phyloP scores from a whole-genome alignment of 2,329 filamentous ascomycete genomes.

The Trichoderma sp. region DNA sequence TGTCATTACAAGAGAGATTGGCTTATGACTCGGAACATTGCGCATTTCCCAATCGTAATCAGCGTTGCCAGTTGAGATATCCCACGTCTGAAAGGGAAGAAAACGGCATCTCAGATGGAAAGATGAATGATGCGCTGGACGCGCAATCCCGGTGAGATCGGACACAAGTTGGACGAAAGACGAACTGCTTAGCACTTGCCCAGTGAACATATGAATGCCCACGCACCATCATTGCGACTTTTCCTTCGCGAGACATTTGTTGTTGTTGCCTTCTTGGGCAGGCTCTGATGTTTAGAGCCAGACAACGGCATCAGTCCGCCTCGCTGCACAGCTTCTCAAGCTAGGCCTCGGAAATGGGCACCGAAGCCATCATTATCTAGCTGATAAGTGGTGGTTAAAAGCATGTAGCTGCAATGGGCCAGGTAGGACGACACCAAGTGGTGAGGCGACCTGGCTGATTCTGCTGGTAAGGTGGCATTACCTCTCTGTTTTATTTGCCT shows the following conservation, averaged over 20 bases:
- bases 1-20: not conserved
- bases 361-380: not conserved
- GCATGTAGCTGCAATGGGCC: not conserved
- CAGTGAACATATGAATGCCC: not conserved
- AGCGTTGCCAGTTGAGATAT: not conserved
- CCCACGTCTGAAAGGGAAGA: not conserved
- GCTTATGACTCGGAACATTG: not conserved
- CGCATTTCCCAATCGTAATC: not conserved
- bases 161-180: not conserved
- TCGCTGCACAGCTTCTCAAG: not conserved
- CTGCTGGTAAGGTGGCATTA: not conserved
- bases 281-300: fast-evolving
- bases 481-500: not conserved
- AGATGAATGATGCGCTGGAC: not conserved
- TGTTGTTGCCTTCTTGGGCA: not conserved
- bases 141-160: not conserved
- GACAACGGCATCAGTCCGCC: not conserved
- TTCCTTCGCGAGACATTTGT: not conserved
- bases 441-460: not conserved
- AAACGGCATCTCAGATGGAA: not conserved
- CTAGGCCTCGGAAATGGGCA: not conserved
- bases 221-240: not conserved
- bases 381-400: not conserved
- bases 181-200: not conserved
- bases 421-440: not conserved